Conservation (phyloP, 2,329 filamentous ascomycete genomes). For the Penicillium sp. region DNA sequence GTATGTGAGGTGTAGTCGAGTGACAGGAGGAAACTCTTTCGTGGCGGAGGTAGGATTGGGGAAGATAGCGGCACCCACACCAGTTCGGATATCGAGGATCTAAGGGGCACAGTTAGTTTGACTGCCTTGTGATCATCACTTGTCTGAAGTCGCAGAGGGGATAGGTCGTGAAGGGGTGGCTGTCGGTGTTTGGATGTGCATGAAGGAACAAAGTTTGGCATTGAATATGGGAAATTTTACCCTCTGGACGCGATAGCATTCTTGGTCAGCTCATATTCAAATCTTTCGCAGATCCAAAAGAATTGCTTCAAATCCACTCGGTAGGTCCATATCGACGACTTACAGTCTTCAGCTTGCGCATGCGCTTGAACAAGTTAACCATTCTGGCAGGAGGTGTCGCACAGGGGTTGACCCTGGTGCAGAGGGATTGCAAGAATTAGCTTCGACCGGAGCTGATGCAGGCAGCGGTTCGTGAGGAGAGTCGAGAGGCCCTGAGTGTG, state of each 20-base stretch:
- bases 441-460: background rate
- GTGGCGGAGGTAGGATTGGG: conserved; percentile 42
- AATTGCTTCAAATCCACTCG: background rate
- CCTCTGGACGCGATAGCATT: conserved; percentile 21
- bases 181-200: conserved; percentile 1
- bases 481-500: conserved; percentile 4
- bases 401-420: conserved; percentile 15
- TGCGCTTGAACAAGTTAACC: conserved; percentile 54
- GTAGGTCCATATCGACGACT: conserved; percentile 29
- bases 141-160: background rate
- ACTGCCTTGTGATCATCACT: background rate
- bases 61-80: conserved; percentile 75
- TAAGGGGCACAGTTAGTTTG: conserved; percentile 32
- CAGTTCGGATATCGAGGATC: conserved; percentile 70
- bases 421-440: conserved; percentile 1
- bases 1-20: conserved; percentile 41
- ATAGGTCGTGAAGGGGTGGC: background rate
- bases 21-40: conserved; percentile 35
- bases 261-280: conserved; percentile 10
- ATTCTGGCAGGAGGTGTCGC: conserved; percentile 29
- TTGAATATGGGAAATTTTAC: conserved; percentile 18
- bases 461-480: background rate
- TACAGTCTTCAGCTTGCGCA: conserved; percentile 69
- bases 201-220: background rate
- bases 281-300: background rate